Base-by-base conservation (phyloP, 1,284 basidiomycete species). In the Boletus hoseneyae region DNA sequence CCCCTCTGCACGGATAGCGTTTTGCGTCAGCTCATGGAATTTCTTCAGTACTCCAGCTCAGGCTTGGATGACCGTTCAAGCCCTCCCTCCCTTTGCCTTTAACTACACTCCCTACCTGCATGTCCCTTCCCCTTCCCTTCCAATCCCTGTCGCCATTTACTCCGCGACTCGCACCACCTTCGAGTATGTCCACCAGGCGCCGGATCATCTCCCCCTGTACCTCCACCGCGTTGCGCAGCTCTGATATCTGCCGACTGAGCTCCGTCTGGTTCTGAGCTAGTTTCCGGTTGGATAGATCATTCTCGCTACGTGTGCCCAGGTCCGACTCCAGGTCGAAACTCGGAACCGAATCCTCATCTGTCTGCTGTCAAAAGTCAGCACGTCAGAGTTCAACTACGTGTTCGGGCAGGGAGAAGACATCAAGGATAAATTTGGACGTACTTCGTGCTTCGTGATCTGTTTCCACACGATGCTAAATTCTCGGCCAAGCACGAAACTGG, bases 381-480 rank as follows among this genome's bases (percentile, higher is more conserved):
- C 23, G 6, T 32, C 15, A n/a, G 8, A 7, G 16, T 16, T 32
- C 13, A 39, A 21, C 21, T 21, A 5, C 21, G n/a, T 7, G 18
- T 42, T 3, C 43, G 16, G 23, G 11, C 4, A 11, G 18, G 25
- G 11, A 51, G 2, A 4, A 47, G 16, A 39, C 33, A 12, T 11
- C 12, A 6, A 30, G 11, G 11, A 9, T 3, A 15, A 21, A 4
- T 35, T 15, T 18, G 52, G 36, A 56, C 71, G 16, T 16, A 77
- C 76, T 32, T 75, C 69, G 21, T 73, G 70, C n/a, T 62, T 67
- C 6, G 74, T 75, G 84, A 93, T 90, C 18, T 79, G 77, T 53
- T 93, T 90, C 85, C 90, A 93, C 2, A 93, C 87, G 9, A 85
- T 75, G 51, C 89, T 90, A 66, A 95, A 95, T 64, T 95, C 91